Evolutionary conservation across 139 green algal genomes (phyloP).

Genomic region (Diplosphaera chodatii): DNA sequence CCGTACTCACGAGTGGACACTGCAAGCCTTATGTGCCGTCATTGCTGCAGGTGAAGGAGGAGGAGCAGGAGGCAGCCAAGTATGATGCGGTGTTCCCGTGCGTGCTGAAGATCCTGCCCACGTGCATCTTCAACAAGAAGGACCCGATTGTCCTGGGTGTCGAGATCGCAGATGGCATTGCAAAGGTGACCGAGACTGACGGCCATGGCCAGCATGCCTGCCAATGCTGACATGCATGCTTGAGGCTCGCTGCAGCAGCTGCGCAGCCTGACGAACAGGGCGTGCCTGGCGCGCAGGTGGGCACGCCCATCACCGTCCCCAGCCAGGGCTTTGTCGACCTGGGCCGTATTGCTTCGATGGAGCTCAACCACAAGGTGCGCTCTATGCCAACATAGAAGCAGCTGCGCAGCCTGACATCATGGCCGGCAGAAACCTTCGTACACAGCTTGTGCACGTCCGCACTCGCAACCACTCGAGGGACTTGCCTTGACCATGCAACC

Average conservation of each 20-base stretch:
- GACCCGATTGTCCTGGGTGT: slow-evolving; percentile 96
- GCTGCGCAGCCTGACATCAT: not conserved
- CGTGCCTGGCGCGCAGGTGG: slow-evolving; percentile 40
- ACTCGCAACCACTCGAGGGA: too few species aligned
- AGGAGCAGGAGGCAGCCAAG: slow-evolving; percentile 78
- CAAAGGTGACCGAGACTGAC: slow-evolving; percentile 20
- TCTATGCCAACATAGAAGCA: slow-evolving; percentile 1
- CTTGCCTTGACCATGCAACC: not conserved
- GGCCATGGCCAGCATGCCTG: too few species aligned
- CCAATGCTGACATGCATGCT: too few species aligned
- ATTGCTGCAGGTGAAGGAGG: slow-evolving; percentile 40
- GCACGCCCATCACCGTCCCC: slow-evolving; percentile 71
- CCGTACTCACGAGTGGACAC: too few species aligned
- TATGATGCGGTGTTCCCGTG: slow-evolving; percentile 91
- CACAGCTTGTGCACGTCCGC: too few species aligned
- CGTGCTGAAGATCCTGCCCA: slow-evolving; percentile 81
- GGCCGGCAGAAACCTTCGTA: too few species aligned
- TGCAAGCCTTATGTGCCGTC: too few species aligned
- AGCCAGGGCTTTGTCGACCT: slow-evolving; percentile 72
- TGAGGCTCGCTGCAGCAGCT: too few species aligned
- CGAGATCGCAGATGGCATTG: slow-evolving; percentile 76
- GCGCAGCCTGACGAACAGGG: too few species aligned
- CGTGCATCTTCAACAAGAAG: slow-evolving; percentile 96
- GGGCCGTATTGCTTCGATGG: slow-evolving; percentile 86
- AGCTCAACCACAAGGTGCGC: slow-evolving; percentile 87